These are phyloP conservation scores for Globisporangium paddicum DNA, from an alignment of 352 stramenopile genomes.

Conservation along the genomic window DNA sequence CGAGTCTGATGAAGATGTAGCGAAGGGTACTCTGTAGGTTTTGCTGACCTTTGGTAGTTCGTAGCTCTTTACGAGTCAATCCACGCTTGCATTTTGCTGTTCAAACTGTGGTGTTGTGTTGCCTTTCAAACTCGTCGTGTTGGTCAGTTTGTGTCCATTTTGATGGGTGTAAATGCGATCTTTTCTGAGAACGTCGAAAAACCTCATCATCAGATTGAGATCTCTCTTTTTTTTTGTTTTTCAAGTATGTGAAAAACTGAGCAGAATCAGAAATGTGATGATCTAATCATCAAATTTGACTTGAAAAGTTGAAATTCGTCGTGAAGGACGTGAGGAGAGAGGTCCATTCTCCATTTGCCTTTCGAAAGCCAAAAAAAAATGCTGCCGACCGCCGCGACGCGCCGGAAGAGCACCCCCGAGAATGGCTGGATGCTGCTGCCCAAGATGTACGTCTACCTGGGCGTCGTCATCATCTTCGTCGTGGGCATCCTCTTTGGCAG, in stretches of 20 bases:
- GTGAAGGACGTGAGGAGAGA: neutral
- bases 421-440: conserved; percentile 71
- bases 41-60: neutral
- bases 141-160: neutral
- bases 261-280: too few relatives aligned
- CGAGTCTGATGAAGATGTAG: neutral
- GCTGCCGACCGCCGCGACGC: conserved; percentile 24
- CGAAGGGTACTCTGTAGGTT: neutral
- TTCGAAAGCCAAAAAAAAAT: conserved; percentile 11
- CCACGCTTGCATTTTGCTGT: conserved; percentile 3
- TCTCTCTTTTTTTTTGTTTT: too few relatives aligned
- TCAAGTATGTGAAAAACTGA: too few relatives aligned
- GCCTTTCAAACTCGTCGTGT: too few relatives aligned
- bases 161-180: neutral
- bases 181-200: too few relatives aligned
- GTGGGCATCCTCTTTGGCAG: conserved; percentile 62
- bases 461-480: conserved; percentile 56
- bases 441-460: conserved; percentile 67
- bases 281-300: too few relatives aligned
- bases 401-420: conserved; percentile 24
- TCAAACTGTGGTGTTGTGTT: too few relatives aligned
- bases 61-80: neutral
- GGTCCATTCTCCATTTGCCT: too few relatives aligned
- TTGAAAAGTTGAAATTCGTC: too few relatives aligned
- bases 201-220: too few relatives aligned